Conservation (phyloP, 495 filamentous ascomycete genomes). For the Corynascus novoguineensis region DNA sequence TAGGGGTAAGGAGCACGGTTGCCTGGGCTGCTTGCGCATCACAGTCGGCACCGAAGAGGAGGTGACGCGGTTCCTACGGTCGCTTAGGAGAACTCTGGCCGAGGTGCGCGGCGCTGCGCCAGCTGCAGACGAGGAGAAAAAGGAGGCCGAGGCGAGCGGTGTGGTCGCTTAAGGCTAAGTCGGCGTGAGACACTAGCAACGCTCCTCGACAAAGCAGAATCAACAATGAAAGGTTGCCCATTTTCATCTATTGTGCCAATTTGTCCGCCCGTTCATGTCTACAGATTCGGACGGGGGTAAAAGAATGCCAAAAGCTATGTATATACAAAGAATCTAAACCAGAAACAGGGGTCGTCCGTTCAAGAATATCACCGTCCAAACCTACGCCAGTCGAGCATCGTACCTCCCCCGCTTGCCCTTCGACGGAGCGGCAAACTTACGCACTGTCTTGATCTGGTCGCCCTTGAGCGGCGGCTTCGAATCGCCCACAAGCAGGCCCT, state of each 20-base stretch:
- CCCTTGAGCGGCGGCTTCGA: constrained; percentile 36
- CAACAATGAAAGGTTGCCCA: background rate
- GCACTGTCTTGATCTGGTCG: constrained; percentile 39
- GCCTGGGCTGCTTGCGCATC: constrained; percentile 79
- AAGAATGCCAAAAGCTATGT: constrained; percentile 3
- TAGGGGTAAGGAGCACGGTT: constrained; percentile 85
- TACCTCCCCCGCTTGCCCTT: constrained; percentile 8
- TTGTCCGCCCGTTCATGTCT: background rate
- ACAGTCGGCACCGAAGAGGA: constrained; percentile 89
- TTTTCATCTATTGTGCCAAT: constrained; percentile 1
- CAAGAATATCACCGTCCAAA: background rate
- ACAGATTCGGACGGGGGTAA: no score
- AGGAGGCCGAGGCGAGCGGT: constrained; percentile 29
- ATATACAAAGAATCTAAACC: background rate
- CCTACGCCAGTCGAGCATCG: background rate
- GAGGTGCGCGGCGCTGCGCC: constrained; percentile 39
- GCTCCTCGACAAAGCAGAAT: background rate
- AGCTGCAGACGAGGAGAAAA: constrained; percentile 30
- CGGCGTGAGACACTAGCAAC: background rate
- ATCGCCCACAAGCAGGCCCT: constrained; percentile 46
- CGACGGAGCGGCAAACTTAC: constrained; percentile 18
- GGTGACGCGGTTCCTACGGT: constrained; percentile 67
- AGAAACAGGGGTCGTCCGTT: background rate
- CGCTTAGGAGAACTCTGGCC: constrained; percentile 57
- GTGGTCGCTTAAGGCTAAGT: constrained; percentile 26